These are phyloP conservation scores for Sarcomyxa edulis DNA, from an alignment of 768 basidiomycete species.

Conservation along the genomic window DNA sequence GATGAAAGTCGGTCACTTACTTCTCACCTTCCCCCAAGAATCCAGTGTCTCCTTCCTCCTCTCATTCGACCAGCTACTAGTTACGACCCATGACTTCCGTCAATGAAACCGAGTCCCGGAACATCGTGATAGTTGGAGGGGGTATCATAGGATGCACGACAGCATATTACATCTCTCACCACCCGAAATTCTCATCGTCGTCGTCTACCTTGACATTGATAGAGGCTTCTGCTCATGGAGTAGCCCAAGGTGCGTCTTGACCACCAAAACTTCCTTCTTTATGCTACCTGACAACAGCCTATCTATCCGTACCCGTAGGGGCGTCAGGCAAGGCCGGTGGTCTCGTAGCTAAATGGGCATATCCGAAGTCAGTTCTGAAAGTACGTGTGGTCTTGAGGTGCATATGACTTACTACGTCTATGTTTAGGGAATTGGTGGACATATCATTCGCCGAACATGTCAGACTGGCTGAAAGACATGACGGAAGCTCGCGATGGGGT, in stretches of 20 bases:
- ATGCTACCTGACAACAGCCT: too few species aligned
- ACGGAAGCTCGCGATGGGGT: constrained; percentile 73
- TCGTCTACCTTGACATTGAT: constrained; percentile 53
- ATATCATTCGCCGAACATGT: constrained; percentile 76
- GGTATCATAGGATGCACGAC: constrained; percentile 85
- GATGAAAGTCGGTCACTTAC: too few species aligned
- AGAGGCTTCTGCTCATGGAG: constrained; percentile 60
- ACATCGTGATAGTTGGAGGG: constrained; percentile 77
- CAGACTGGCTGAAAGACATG: constrained; percentile 62
- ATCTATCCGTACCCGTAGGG: too few species aligned
- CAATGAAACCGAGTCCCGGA: constrained; percentile 8
- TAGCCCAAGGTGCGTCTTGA: constrained; percentile 77
- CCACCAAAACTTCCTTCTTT: too few species aligned
- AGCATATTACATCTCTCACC: constrained; percentile 71
- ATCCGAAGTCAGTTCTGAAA: too few species aligned
- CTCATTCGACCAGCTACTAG: constrained; percentile 1
- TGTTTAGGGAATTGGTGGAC: constrained; percentile 58
- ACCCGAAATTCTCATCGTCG: constrained; percentile 38
- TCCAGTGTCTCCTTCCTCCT: constrained; percentile 7
- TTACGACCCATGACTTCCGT: background rate
- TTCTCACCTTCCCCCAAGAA: too few species aligned
- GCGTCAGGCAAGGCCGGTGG: constrained; percentile 78
- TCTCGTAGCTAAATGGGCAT: constrained; percentile 83
- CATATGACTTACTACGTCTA: too few species aligned
- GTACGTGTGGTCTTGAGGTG: too few species aligned